Conservation (phyloP, 352 stramenopile species). For the Phytophthora capsici region DNA sequence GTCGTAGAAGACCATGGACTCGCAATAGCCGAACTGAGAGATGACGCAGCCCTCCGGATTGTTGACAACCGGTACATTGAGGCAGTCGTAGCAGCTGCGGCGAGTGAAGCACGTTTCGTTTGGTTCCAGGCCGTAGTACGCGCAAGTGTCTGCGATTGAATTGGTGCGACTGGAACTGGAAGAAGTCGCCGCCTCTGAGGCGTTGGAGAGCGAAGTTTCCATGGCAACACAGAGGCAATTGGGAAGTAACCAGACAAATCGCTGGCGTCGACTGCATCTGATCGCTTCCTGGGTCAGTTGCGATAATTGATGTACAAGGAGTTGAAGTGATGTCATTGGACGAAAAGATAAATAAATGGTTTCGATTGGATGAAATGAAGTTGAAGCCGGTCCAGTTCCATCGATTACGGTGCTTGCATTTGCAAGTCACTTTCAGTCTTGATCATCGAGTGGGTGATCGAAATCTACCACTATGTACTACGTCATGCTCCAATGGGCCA, state of each 20-base stretch:
- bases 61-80: constrained; percentile 46
- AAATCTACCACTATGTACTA: neutral
- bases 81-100: constrained; percentile 67
- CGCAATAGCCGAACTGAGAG: constrained; percentile 48
- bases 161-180: constrained; percentile 21
- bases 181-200: neutral
- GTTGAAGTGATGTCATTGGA: constrained; percentile 29
- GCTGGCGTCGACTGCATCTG: constrained; percentile 24
- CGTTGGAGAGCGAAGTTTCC: constrained; percentile 8
- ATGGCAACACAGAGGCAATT: constrained; percentile 3
- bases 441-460: neutral
- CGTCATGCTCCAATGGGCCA: too few relatives aligned
- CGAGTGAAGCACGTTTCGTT: constrained; percentile 46
- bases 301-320: neutral
- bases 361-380: constrained; percentile 13
- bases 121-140: constrained; percentile 49
- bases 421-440: too few relatives aligned
- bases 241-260: constrained; percentile 7
- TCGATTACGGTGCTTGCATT: too few relatives aligned
- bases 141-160: constrained; percentile 40
- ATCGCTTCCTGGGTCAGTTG: constrained; percentile 5
- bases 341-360: neutral
- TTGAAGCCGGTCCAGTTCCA: constrained; percentile 6
- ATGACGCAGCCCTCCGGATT: constrained; percentile 54
- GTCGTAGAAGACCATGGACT: constrained; percentile 58